Percentiles rank a stretch among this genome's conserved stretches.
These are phyloP conservation scores for Oligophagozyma castellii DNA, from an alignment of 1,139 yeast species.

Conservation along the genomic window DNA sequence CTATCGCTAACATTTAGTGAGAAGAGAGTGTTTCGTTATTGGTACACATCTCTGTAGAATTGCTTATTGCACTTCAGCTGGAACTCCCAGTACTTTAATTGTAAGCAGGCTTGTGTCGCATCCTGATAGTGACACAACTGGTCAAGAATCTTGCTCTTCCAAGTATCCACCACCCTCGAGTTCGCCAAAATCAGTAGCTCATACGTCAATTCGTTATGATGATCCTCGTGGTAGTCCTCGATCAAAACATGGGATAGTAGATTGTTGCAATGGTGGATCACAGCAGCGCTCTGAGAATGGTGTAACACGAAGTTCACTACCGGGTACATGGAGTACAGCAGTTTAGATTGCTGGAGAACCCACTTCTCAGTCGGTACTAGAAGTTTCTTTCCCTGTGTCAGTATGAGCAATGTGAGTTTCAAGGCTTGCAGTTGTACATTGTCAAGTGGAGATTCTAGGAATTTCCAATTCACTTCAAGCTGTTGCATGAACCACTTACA, in stretches of 20 bases:
- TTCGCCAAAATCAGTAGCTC: slow-evolving; percentile 11
- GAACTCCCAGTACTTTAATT: slow-evolving; percentile 16
- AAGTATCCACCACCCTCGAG: slow-evolving; percentile 10
- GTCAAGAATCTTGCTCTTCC: slow-evolving; percentile 14
- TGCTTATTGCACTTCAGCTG: slow-evolving; percentile 13
- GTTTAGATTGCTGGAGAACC: too few relatives aligned
- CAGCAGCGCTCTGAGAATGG: slow-evolving; percentile 6
- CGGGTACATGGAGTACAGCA: slow-evolving; percentile 13
- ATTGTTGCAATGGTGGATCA: slow-evolving; percentile 12
- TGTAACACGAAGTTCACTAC: slow-evolving; percentile 9
- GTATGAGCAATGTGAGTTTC: too few relatives aligned
- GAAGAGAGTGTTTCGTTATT: background rate
- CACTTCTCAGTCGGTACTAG: too few relatives aligned
- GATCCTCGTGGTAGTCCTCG: slow-evolving; percentile 6
- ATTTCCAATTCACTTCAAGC: too few relatives aligned
- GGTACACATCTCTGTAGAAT: slow-evolving; percentile 12
- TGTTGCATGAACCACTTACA: too few relatives aligned
- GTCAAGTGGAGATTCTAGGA: too few relatives aligned
- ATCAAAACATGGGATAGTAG: slow-evolving; percentile 5
- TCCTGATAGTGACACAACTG: slow-evolving; percentile 13
- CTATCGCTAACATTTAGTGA: too few relatives aligned
- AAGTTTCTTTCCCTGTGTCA: too few relatives aligned
- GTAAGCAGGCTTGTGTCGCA: slow-evolving; percentile 12
- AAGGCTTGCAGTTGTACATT: too few relatives aligned
- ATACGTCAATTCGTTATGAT: slow-evolving; percentile 10